Conservation (phyloP, 441 rosid genomes). For the Pelargonium citronellum region DNA sequence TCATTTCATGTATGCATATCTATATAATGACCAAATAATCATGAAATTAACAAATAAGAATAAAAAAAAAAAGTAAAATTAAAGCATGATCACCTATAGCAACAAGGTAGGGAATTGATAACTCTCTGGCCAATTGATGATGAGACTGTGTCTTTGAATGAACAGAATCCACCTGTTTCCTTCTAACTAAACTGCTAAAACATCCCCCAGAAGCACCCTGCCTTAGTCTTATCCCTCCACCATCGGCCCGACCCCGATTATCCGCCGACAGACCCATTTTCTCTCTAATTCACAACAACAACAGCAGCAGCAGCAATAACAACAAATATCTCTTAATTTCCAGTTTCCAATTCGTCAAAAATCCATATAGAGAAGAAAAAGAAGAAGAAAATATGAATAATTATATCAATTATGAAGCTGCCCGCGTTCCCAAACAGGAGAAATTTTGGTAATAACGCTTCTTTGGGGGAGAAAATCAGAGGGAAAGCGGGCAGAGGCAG, state of each 20-base stretch:
- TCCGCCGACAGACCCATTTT: constrained; percentile 1
- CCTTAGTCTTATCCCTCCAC: constrained; percentile 31
- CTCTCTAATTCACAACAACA: background rate
- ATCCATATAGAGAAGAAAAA: too few relatives aligned
- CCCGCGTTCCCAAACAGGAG: background rate
- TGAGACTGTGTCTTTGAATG: constrained; percentile 29
- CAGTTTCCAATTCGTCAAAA: background rate
- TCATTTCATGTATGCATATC: background rate
- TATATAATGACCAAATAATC: background rate
- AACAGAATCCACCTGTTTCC: constrained; percentile 86
- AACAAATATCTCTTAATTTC: background rate
- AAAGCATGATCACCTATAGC: constrained; percentile 59
- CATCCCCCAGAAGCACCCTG: constrained; percentile 36
- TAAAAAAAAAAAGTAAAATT: background rate
- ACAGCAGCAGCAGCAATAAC: background rate
- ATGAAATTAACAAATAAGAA: background rate
- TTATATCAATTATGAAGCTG: background rate
- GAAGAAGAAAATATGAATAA: too few relatives aligned
- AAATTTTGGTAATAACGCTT: background rate
- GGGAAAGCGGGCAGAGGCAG: constrained; percentile 23
- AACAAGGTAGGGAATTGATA: constrained; percentile 69
- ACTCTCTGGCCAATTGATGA: constrained; percentile 69
- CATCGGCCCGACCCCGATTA: constrained; percentile 5
- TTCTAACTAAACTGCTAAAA: constrained; percentile 57
- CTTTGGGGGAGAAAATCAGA: background rate